These are phyloP conservation scores for Fonsecaea multimorphosa DNA, from an alignment of 2,329 filamentous ascomycete genomes.

Conservation along the genomic window DNA sequence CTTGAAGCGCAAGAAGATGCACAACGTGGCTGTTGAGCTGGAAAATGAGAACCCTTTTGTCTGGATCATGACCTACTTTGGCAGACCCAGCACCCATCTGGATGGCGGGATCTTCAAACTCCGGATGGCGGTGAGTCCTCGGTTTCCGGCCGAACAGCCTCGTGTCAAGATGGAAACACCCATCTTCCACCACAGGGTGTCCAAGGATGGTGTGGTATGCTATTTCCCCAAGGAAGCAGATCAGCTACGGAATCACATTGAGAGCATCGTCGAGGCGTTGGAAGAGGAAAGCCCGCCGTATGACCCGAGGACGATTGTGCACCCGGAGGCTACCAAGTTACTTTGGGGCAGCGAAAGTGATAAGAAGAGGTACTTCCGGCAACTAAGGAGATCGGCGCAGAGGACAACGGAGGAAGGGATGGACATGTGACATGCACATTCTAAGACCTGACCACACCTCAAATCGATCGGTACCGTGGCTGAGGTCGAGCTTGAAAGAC, in stretches of 20 bases:
- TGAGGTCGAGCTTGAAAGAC: neutral
- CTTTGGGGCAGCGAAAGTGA: constrained; percentile 83
- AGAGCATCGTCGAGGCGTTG: constrained; percentile 79
- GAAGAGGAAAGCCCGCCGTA: constrained; percentile 88
- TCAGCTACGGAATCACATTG: constrained; percentile 81
- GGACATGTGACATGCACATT: neutral
- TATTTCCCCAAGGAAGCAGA: constrained; percentile 74
- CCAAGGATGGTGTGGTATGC: constrained; percentile 78
- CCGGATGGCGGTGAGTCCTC: constrained; percentile 77
- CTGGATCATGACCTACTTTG: constrained; percentile 89
- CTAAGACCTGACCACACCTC: neutral
- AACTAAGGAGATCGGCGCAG: constrained; percentile 54
- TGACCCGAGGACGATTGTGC: constrained; percentile 85
- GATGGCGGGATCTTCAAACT: constrained; percentile 90
- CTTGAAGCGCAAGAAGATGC: constrained; percentile 72
- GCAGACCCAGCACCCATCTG: constrained; percentile 87
- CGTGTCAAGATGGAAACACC: constrained; percentile 79
- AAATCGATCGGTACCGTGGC: neutral
- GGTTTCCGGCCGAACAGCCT: constrained; percentile 87
- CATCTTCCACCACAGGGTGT: constrained; percentile 87
- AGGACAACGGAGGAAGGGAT: constrained; percentile 28
- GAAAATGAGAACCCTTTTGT: constrained; percentile 85
- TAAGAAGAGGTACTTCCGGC: constrained; percentile 82
- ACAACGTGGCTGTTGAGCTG: constrained; percentile 76
- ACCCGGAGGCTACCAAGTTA: constrained; percentile 82